Conservation (phyloP, 2,329 filamentous ascomycete genomes). For the Blumeriella jaapii region DNA sequence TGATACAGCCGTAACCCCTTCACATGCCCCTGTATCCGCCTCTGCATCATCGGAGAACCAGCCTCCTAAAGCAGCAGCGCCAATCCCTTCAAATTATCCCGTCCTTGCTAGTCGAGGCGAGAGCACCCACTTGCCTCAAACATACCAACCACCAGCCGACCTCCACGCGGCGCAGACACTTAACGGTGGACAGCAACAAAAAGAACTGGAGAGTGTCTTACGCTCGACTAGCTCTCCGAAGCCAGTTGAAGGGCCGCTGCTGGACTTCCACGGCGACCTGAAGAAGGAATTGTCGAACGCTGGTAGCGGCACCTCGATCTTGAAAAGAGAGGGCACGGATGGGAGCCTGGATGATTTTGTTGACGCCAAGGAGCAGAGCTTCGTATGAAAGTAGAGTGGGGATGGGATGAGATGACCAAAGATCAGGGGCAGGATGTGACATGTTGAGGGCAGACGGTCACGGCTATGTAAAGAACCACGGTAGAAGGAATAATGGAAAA, state of each 20-base stretch:
- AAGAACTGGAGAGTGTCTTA: conserved; percentile 22
- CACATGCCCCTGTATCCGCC: neutral
- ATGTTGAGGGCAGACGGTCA: no score
- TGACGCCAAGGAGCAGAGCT: conserved; percentile 23
- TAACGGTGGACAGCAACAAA: conserved; percentile 20
- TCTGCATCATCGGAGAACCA: conserved; percentile 3
- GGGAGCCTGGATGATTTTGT: conserved; percentile 26
- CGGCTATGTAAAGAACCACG: no score
- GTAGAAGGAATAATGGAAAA: no score
- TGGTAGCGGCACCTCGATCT: conserved; percentile 1
- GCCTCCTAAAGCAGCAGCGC: conserved; percentile 2
- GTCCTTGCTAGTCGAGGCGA: no score
- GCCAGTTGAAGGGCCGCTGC: conserved; percentile 16
- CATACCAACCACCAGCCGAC: conserved; percentile 20
- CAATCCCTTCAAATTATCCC: no score
- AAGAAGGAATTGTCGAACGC: conserved; percentile 36
- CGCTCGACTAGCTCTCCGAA: conserved; percentile 16
- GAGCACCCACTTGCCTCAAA: no score
- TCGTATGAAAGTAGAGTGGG: no score
- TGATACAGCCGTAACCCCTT: neutral
- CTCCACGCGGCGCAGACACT: conserved; percentile 19
- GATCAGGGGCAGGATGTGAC: no score
- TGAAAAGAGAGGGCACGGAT: conserved; percentile 24
- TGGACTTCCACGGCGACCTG: conserved; percentile 46
- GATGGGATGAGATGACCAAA: no score